Percentiles rank a stretch among this genome's conserved stretches.
Evolutionary conservation across 257 asterid genomes (phyloP).

Genomic region (Solanum lignicaule): DNA sequence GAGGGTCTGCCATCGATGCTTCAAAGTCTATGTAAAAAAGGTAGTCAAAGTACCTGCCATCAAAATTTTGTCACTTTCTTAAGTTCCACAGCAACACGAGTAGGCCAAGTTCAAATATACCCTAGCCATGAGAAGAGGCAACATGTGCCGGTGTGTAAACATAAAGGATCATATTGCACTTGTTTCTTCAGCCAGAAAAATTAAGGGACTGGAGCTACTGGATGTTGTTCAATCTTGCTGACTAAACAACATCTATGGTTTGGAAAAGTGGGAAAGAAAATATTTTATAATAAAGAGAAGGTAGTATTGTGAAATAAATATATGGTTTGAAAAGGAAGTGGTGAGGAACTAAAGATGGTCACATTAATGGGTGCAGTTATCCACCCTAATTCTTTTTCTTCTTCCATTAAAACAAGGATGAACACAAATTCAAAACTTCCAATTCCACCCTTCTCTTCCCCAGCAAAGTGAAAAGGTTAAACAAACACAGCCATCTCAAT

Average conservation of each 20-base stretch:
- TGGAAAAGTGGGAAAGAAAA: neutral
- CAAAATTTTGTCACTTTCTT: constrained; percentile 7
- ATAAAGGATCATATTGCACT: neutral
- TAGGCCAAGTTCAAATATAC: neutral
- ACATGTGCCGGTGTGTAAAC: neutral
- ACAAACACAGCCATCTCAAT: neutral
- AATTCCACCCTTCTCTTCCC: neutral
- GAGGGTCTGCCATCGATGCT: constrained; percentile 92
- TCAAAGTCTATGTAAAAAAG: constrained; percentile 88
- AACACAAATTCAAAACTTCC: neutral
- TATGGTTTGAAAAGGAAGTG: neutral
- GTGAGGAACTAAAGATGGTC: neutral
- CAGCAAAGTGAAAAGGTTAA: neutral
- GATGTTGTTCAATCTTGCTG: neutral
- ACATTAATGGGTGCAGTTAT: neutral
- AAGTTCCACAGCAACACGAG: neutral
- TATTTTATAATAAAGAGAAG: neutral
- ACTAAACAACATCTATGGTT: neutral
- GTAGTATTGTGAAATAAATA: neutral
- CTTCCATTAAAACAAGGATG: neutral
- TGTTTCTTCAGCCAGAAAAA: neutral
- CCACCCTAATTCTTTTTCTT: neutral
- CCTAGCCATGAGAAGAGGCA: neutral
- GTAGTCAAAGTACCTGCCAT: constrained; percentile 86
- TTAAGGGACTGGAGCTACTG: neutral